Conservation (phyloP, 768 basidiomycete genomes). For the Leccinum truebloodii region DNA sequence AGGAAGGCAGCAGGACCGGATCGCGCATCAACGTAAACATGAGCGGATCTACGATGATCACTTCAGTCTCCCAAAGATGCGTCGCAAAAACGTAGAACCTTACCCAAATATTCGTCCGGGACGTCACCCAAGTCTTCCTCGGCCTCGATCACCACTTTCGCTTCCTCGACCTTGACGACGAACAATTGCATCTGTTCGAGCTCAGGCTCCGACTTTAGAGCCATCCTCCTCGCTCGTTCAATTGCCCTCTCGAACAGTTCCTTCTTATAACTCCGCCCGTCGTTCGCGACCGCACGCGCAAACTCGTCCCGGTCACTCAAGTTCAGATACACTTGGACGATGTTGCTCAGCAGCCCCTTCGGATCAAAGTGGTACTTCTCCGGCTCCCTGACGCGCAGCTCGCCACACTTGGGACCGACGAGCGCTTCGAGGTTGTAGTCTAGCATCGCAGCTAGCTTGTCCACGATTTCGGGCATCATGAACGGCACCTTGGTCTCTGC, state of each 20-base stretch:
- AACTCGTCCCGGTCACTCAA: constrained; percentile 80
- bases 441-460: constrained; percentile 93
- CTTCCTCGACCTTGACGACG: constrained; percentile 80
- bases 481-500: constrained; percentile 90
- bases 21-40: constrained; percentile 95
- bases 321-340: constrained; percentile 90
- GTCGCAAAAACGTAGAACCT: constrained; percentile 33
- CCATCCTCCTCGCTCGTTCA: constrained; percentile 57
- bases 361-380: constrained; percentile 92
- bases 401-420: constrained; percentile 84
- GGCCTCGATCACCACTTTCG: constrained; percentile 75
- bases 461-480: constrained; percentile 95
- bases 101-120: constrained; percentile 94
- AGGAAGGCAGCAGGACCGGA: constrained; percentile 88
- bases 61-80: neutral
- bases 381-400: constrained; percentile 80
- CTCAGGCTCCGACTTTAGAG: constrained; percentile 77
- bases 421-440: constrained; percentile 91
- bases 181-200: constrained; percentile 69
- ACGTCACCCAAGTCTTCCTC: constrained; percentile 92
- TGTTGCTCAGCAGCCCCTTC: constrained; percentile 75
- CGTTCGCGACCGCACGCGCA: constrained; percentile 84
- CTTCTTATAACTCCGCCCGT: constrained; percentile 88
- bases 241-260: constrained; percentile 82
- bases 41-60: constrained; percentile 63